These are phyloP conservation scores for Harringtonia aguacate DNA, from an alignment of 2,329 filamentous ascomycete genomes.

Conservation along the genomic window DNA sequence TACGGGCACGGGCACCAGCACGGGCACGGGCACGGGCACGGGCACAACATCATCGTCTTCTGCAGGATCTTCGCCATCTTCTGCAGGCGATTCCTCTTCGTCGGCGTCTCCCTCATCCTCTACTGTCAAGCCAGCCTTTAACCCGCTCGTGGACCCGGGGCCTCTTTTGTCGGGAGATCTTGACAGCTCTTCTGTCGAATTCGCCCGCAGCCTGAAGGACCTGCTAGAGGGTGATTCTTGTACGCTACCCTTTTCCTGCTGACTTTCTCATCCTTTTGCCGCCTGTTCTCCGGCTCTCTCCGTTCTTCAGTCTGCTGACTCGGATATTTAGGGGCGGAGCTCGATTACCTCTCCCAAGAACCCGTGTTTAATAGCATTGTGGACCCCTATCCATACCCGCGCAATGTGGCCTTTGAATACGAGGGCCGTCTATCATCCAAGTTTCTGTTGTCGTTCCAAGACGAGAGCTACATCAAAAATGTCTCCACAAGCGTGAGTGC, in stretches of 20 bases:
- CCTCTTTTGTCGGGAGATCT: conserved; percentile 32
- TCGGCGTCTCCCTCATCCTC: conserved; percentile 30
- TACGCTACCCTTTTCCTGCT: conserved; percentile 23
- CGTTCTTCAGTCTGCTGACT: not conserved
- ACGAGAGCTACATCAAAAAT: not conserved
- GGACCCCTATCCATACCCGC: conserved; percentile 1
- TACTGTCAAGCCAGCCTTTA: conserved; percentile 33
- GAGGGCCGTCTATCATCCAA: not conserved
- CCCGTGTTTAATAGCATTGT: not conserved
- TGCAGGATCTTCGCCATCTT: not conserved
- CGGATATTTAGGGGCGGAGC: conserved; percentile 1
- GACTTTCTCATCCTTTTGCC: no score
- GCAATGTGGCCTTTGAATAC: not conserved
- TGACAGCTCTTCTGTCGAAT: conserved; percentile 31
- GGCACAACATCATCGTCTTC: not conserved
- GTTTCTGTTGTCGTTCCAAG: not conserved
- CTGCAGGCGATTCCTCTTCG: not conserved
- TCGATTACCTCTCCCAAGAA: conserved; percentile 5
- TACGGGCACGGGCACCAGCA: no score
- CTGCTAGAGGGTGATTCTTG: conserved; percentile 29
- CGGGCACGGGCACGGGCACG: no score
- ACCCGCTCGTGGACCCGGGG: conserved; percentile 38
- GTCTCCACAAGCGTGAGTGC: not conserved
- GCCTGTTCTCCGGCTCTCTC: not conserved
- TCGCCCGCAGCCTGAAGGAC: conserved; percentile 33